Percentiles rank a stretch among this genome's conserved stretches.
phyloP scores from a whole-genome alignment of 768 basidiomycete species.

The Leccinum obscurum region DNA sequence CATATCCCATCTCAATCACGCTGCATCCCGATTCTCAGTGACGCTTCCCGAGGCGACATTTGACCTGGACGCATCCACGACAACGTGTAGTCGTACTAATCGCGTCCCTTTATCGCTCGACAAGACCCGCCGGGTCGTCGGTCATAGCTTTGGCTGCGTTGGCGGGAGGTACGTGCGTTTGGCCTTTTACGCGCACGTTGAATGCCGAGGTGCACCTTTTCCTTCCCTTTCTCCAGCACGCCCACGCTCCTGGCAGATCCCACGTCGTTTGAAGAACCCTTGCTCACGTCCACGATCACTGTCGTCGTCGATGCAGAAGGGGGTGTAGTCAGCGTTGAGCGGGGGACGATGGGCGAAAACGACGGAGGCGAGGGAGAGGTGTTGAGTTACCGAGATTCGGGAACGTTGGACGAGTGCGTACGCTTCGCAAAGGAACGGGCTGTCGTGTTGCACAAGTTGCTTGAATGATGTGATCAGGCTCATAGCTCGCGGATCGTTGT shows the following conservation, averaged over 20 bases:
- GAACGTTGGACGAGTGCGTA: conserved; percentile 21
- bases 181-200: background rate
- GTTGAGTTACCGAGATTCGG: background rate
- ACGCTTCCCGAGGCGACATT: conserved; percentile 69
- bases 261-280: conserved; percentile 86
- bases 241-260: conserved; percentile 77
- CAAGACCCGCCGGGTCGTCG: conserved; percentile 15
- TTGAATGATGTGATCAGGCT: conserved; percentile 16
- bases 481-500: background rate
- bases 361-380: conserved; percentile 15
- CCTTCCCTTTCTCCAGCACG: conserved; percentile 5
- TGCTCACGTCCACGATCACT: conserved; percentile 71
- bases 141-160: conserved; percentile 27
- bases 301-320: conserved; percentile 53
- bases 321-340: conserved; percentile 25
- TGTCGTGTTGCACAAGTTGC: conserved; percentile 21
- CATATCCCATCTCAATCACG: background rate
- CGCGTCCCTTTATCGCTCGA: conserved; percentile 48
- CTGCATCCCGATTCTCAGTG: conserved; percentile 41
- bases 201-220: background rate
- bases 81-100: conserved; percentile 57
- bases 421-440: conserved; percentile 24
- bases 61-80: conserved; percentile 63
- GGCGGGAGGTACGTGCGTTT: conserved; percentile 20
- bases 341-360: conserved; percentile 22